Percentiles rank a stretch among this genome's conserved stretches.
Conservation (phyloP, 1,139 yeast species). For the Zygoascus meyerae region DNA sequence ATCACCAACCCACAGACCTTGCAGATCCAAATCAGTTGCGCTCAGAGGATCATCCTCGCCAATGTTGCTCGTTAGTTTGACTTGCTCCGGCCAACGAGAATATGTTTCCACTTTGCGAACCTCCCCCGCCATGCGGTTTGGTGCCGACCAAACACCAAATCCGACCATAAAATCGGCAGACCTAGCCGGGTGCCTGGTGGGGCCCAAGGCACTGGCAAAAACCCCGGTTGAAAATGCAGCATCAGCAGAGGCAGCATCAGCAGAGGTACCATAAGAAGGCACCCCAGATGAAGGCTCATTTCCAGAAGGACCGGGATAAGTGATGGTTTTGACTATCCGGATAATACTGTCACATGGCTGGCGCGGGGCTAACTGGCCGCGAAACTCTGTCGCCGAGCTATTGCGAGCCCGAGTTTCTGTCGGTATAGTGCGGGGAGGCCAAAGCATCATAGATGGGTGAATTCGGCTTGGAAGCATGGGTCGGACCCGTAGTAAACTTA, state of each 20-base stretch:
- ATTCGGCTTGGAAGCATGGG: slow-evolving; percentile 18
- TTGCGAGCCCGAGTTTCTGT: slow-evolving; percentile 22
- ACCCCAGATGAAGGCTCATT: not conserved
- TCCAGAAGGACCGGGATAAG: not conserved
- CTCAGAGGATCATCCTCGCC: not conserved
- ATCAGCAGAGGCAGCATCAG: too few relatives aligned
- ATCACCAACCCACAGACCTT: slow-evolving; percentile 29
- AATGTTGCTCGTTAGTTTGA: too few relatives aligned
- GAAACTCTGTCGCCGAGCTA: slow-evolving; percentile 20
- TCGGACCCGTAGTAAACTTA: slow-evolving; percentile 18
- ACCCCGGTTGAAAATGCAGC: too few relatives aligned
- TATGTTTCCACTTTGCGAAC: not conserved
- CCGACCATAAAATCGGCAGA: not conserved
- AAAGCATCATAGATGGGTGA: slow-evolving; percentile 21
- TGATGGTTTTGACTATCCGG: slow-evolving; percentile 8
- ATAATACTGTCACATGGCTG: slow-evolving; percentile 12
- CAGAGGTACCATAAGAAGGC: too few relatives aligned
- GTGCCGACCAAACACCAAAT: too few relatives aligned
- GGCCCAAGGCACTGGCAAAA: too few relatives aligned
- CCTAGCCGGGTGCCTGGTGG: not conserved
- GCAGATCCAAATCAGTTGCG: slow-evolving; percentile 12
- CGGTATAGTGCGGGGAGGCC: slow-evolving; percentile 26
- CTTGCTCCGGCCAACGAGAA: not conserved
- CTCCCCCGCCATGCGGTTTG: not conserved
- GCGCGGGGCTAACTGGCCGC: slow-evolving; percentile 18